A percentile compares a stretch with the other conserved stretches of the same genome.
phyloP scores from a whole-genome alignment of 306 rosid genomes.

The Trifolium pratense region DNA sequence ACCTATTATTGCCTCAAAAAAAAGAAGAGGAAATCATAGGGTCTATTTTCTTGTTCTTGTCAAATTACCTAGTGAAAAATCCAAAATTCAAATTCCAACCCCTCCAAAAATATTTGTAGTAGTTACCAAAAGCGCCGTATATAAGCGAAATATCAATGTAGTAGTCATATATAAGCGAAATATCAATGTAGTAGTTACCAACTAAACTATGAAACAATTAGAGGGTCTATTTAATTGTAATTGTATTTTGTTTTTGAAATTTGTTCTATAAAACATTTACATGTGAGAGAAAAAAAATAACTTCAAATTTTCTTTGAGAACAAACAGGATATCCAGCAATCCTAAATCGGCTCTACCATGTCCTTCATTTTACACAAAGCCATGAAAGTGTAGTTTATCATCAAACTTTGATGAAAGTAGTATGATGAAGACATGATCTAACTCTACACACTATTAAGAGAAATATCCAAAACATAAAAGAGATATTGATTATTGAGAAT shows the following conservation, averaged over 20 bases:
- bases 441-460: background rate
- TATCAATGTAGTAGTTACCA: too few species aligned
- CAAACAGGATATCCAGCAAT: background rate
- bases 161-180: too few species aligned
- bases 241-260: background rate
- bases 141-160: too few species aligned
- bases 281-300: background rate
- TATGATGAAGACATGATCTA: background rate
- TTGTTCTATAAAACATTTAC: background rate
- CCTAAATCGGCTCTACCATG: background rate
- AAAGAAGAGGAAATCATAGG: too few species aligned
- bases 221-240: too few species aligned
- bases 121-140: too few species aligned
- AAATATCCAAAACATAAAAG: background rate
- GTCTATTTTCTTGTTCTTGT: too few species aligned
- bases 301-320: background rate
- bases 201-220: too few species aligned
- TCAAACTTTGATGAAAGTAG: background rate
- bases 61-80: too few species aligned
- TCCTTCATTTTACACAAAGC: background rate
- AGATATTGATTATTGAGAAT: background rate
- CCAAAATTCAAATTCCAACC: too few species aligned
- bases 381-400: background rate
- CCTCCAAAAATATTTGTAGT: too few species aligned
- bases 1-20: background rate